These are phyloP conservation scores for Marvania coccoides DNA, from an alignment of 139 green algal genomes.

Conservation along the genomic window DNA sequence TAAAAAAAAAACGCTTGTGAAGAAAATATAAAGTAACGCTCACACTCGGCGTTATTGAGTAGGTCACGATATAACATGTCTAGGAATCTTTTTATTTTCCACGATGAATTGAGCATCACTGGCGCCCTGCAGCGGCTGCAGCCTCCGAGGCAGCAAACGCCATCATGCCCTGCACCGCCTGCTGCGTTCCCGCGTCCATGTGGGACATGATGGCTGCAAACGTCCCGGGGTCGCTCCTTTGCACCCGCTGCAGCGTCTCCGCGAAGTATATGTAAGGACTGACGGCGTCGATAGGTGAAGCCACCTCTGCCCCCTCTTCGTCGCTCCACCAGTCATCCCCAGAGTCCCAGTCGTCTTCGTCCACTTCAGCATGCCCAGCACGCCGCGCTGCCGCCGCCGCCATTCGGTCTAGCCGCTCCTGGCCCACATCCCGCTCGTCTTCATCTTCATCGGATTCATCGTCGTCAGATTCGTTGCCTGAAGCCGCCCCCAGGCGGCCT, in stretches of 20 bases:
- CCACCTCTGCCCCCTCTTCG: conserved; percentile 33
- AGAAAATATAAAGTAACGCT: no score
- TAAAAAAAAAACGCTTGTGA: no score
- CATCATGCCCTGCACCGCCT: conserved; percentile 30
- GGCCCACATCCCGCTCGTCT: conserved; percentile 7
- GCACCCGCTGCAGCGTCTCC: conserved; percentile 48
- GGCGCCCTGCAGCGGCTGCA: not conserved
- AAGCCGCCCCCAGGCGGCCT: not conserved
- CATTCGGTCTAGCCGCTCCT: conserved; percentile 30
- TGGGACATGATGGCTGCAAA: conserved; percentile 22
- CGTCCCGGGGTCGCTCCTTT: conserved; percentile 29
- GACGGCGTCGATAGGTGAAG: conserved; percentile 55
- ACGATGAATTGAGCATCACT: no score
- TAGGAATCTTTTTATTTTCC: no score
- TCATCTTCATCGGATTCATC: conserved; percentile 4
- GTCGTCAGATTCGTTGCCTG: conserved; percentile 21
- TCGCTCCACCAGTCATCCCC: conserved; percentile 35
- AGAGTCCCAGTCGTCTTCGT: not conserved
- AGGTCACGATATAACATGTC: no score
- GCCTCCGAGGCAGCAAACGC: conserved; percentile 11
- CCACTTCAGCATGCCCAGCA: not conserved
- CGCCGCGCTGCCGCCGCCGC: conserved; percentile 4
- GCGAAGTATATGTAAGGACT: conserved; percentile 61
- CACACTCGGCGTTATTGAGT: no score
- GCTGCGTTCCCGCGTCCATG: conserved; percentile 15